Evolutionary conservation across 306 rosid species (phyloP).

Genomic region (Alnus glutinosa): DNA sequence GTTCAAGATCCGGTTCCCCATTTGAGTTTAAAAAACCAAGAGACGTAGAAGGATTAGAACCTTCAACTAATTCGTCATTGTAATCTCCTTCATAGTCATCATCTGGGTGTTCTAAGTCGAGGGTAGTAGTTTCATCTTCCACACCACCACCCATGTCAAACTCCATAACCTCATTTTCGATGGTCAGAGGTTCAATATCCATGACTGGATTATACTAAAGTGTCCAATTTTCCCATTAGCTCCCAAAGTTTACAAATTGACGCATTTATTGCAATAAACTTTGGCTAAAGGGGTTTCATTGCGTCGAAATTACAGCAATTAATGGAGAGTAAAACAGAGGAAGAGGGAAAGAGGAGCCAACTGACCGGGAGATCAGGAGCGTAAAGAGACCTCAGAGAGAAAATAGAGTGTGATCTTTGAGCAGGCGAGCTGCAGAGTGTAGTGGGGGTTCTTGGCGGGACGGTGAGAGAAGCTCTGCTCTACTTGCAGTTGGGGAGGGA

Average conservation of each 20-base stretch:
- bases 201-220: neutral
- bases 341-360: neutral
- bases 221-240: neutral
- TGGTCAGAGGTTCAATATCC: constrained; percentile 34
- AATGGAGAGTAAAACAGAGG: neutral
- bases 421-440: neutral
- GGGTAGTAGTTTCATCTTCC: constrained; percentile 20
- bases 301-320: neutral
- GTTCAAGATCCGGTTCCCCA: constrained; percentile 40
- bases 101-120: constrained; percentile 23
- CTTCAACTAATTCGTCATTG: constrained; percentile 6
- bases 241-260: neutral
- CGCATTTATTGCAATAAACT: neutral
- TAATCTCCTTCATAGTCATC: constrained; percentile 13
- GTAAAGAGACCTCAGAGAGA: neutral
- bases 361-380: constrained; percentile 15
- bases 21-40: neutral
- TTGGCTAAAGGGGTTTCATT: neutral
- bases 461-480: neutral
- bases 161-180: constrained; percentile 25
- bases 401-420: constrained; percentile 1
- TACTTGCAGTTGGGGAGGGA: constrained; percentile 8
- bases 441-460: neutral
- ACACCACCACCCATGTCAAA: constrained; percentile 27
- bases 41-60: constrained; percentile 13